Conservation (phyloP, 2,329 filamentous ascomycete genomes). For the Paecilomyces fulvus region DNA sequence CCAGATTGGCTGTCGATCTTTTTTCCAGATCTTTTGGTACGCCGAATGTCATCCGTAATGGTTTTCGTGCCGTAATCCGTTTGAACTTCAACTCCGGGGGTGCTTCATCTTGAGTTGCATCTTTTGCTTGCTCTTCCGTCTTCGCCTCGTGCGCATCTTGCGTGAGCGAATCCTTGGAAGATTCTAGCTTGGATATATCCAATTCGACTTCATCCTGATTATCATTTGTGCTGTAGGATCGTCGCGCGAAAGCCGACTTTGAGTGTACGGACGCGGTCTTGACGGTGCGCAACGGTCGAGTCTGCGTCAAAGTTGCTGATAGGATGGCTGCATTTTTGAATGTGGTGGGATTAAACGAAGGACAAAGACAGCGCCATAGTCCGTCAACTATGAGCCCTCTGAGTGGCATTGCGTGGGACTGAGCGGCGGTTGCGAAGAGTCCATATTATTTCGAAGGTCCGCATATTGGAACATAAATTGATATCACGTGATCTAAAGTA, state of each 20-base stretch:
- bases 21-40: slow-evolving; percentile 12
- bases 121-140: background rate
- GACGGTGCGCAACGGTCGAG: background rate
- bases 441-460: background rate
- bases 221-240: background rate
- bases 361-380: slow-evolving; percentile 35
- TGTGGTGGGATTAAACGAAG: slow-evolving; percentile 20
- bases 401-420: slow-evolving; percentile 23
- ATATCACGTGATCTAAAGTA: slow-evolving; percentile 2
- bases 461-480: background rate
- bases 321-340: slow-evolving; percentile 10
- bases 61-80: slow-evolving; percentile 1
- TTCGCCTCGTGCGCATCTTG: background rate
- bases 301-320: slow-evolving; percentile 6
- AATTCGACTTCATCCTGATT: no score
- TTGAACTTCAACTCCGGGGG: background rate
- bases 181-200: background rate
- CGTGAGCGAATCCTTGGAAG: background rate
- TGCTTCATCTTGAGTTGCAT: background rate
- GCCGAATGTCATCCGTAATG: slow-evolving; percentile 2
- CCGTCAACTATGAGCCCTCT: slow-evolving; percentile 26
- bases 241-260: background rate
- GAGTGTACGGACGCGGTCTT: background rate
- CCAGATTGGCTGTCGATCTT: slow-evolving; percentile 15
- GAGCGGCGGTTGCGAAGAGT: background rate